Base-by-base conservation (phyloP, 768 basidiomycete species). In the Leccinellum rugosiceps region DNA sequence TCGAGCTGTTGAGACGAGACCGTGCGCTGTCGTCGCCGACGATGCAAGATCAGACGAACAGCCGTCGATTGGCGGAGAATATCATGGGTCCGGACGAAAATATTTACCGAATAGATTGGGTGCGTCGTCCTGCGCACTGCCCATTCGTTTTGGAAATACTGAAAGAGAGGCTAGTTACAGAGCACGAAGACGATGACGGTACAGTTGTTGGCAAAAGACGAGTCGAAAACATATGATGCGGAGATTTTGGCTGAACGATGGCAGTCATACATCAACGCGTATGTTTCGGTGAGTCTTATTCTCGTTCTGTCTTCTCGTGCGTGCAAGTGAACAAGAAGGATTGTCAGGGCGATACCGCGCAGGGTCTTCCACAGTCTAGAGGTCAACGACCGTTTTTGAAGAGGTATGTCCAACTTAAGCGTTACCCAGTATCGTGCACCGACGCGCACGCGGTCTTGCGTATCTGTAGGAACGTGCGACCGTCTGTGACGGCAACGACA, bases 41-140 rank as follows among this genome's bases (percentile, higher is more conserved):
- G 0, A 82, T 82, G 1, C 88, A 92, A 61, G 90, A 92, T 57
- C 81, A 85, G 57, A 83, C 84, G 52, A 86, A 84, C 63, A 82
- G 79, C 53, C 80, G 89, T 35, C 79, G 83, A 43, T 82, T 80
- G 49, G 84, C 84, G 0, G 89, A 90, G 66, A 87, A 83, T 58
- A 79, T 87, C 30, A 68, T 88, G 47, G 87, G 87, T 10, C 84
- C 85, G 0, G 90, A 91, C 58, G 88, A 91, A 65, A 89, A 90
- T 64, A 70, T 91, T 14, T 91, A 90, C 74, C 79, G 89, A 6
- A 81, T 92, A 30, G 88, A 90, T 66, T 92, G 90, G 89, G 90
- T 90, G 63, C 17, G 81, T 67, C 19, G 38, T 54, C 23, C 43
- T 38, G 45, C 3, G 46, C 11, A 15, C 13, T 30, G 21, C 21